Evolutionary conservation across 2,329 filamentous ascomycete genomes (phyloP).

Genomic region (Botrytis fabae): DNA sequence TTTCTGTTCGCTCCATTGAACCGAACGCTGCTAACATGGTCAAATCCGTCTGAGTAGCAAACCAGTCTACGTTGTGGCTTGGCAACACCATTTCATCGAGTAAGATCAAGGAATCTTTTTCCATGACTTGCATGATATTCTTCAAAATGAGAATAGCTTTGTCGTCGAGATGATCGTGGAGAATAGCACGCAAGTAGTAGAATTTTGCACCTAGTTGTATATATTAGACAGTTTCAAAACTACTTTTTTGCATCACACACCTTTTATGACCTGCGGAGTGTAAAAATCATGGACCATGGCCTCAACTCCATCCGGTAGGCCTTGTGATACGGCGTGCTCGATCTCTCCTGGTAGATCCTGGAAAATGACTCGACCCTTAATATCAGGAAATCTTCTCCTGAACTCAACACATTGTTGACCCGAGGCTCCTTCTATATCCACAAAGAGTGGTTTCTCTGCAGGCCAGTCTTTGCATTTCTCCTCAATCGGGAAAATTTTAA

Average conservation of each 20-base stretch:
- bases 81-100: conserved; percentile 48
- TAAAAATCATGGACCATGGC: conserved; percentile 38
- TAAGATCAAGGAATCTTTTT: conserved; percentile 43
- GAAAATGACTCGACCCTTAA: conserved; percentile 40
- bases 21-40: conserved; percentile 42
- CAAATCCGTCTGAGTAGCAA: conserved; percentile 42
- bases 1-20: conserved; percentile 41
- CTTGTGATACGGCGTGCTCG: conserved; percentile 25
- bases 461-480: conserved; percentile 31
- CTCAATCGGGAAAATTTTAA: conserved; percentile 18
- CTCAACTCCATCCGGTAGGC: conserved; percentile 39
- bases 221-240: background rate
- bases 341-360: conserved; percentile 42
- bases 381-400: background rate
- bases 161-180: conserved; percentile 45
- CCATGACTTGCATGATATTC: conserved; percentile 42
- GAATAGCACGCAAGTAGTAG: conserved; percentile 44
- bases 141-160: conserved; percentile 41
- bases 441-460: conserved; percentile 28
- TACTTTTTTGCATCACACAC: background rate
- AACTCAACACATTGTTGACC: conserved; percentile 16
- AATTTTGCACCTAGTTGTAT: conserved; percentile 25
- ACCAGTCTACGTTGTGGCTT: conserved; percentile 39
- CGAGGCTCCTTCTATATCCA: background rate
- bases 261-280: conserved; percentile 35